These are phyloP conservation scores for Pythium phragmiticola DNA, from an alignment of 352 stramenopile genomes.

Conservation along the genomic window DNA sequence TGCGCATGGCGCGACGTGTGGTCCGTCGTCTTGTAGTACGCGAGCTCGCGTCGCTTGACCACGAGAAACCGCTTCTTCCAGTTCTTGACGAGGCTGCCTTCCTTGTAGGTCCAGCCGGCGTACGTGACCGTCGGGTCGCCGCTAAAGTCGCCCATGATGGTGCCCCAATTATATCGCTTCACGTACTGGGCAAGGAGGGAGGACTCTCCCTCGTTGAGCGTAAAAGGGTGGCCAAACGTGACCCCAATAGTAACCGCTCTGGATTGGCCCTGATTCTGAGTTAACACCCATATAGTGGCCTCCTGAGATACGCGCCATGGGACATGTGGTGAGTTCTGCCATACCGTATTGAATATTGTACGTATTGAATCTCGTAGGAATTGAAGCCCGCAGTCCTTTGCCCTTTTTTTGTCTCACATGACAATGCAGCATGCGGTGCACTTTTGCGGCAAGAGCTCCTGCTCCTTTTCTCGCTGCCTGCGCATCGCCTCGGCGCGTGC, in stretches of 20 bases:
- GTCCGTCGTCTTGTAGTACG: conserved; percentile 69
- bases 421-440: conserved; percentile 63
- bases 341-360: too few relatives aligned
- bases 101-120: conserved; percentile 77
- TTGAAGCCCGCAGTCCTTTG: neutral
- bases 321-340: conserved; percentile 4
- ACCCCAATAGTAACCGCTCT: conserved; percentile 6
- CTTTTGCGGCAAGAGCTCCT: conserved; percentile 28
- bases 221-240: neutral
- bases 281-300: conserved; percentile 7
- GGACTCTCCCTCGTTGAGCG: neutral
- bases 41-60: conserved; percentile 66
- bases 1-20: conserved; percentile 51
- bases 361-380: conserved; percentile 2
- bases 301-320: conserved; percentile 8
- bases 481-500: conserved; percentile 28
- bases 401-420: conserved; percentile 21
- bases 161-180: neutral
- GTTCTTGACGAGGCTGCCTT: conserved; percentile 73
- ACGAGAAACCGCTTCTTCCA: conserved; percentile 88
- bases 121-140: conserved; percentile 50
- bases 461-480: conserved; percentile 25
- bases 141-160: neutral
- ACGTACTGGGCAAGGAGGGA: neutral
- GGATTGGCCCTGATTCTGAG: conserved; percentile 1